These are phyloP conservation scores for Stemphylium beticola DNA, from an alignment of 2,329 filamentous ascomycete genomes.

Conservation along the genomic window DNA sequence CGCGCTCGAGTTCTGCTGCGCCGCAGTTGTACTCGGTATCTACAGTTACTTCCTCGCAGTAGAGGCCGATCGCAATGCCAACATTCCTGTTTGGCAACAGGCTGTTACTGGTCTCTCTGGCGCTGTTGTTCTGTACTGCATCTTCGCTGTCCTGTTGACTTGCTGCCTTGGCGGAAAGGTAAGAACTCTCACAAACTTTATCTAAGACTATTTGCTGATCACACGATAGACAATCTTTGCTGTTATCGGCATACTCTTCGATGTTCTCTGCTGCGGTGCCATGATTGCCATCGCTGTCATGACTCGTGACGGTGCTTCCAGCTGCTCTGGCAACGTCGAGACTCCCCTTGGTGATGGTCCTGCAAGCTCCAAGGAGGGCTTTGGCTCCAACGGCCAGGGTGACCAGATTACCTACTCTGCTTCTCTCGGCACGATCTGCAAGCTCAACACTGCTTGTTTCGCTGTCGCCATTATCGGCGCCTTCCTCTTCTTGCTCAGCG, in stretches of 20 bases:
- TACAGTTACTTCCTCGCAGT: slow-evolving; percentile 83
- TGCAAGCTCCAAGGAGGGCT: slow-evolving; percentile 57
- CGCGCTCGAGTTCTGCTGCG: slow-evolving; percentile 73
- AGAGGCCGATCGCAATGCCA: slow-evolving; percentile 67
- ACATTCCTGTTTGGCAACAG: slow-evolving; percentile 69
- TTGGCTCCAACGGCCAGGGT: slow-evolving; percentile 51
- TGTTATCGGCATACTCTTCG: slow-evolving; percentile 74
- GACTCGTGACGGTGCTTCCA: slow-evolving; percentile 70
- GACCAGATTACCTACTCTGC: slow-evolving; percentile 54
- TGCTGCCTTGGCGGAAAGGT: slow-evolving; percentile 77
- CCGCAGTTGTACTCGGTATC: slow-evolving; percentile 75
- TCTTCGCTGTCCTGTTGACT: slow-evolving; percentile 74
- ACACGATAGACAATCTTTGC: slow-evolving; percentile 63
- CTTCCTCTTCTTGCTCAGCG: slow-evolving; percentile 76
- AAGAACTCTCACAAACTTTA: slow-evolving; percentile 41
- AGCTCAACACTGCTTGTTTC: slow-evolving; percentile 76
- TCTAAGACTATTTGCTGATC: not conserved
- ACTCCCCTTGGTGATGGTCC: slow-evolving; percentile 72
- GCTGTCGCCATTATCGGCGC: slow-evolving; percentile 79
- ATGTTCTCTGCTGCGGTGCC: slow-evolving; percentile 74
- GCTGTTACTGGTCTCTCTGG: slow-evolving; percentile 78
- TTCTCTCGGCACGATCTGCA: slow-evolving; percentile 68
- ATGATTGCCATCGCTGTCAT: slow-evolving; percentile 84
- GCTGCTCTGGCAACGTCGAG: slow-evolving; percentile 69
- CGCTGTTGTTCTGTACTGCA: slow-evolving; percentile 73